Evolutionary conservation across 2,329 filamentous ascomycete genomes (phyloP).

Genomic region (Pseudocercospora eumusae): DNA sequence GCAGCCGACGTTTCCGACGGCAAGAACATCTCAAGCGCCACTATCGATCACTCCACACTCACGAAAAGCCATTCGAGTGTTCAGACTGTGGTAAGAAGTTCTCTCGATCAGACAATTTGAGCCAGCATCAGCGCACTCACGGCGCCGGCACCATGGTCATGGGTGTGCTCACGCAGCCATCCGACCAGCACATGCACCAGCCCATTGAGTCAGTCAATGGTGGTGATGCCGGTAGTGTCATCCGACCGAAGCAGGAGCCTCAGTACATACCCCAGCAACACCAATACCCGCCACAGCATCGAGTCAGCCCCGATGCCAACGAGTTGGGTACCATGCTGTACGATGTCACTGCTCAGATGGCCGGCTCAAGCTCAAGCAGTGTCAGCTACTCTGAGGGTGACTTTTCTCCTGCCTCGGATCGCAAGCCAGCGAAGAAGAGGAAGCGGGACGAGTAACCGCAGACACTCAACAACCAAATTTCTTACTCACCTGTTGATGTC

Average conservation of each 20-base stretch:
- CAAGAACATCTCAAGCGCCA: slow-evolving; percentile 99
- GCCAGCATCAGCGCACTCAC: slow-evolving; percentile 93
- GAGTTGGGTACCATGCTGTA: slow-evolving; percentile 76
- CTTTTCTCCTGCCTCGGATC: slow-evolving; percentile 30
- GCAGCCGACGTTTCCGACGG: slow-evolving; percentile 94
- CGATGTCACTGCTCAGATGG: slow-evolving; percentile 69
- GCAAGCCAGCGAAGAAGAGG: slow-evolving; percentile 44
- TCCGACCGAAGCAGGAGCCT: slow-evolving; percentile 40
- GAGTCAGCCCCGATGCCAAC: slow-evolving; percentile 56
- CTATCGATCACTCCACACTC: slow-evolving; percentile 95
- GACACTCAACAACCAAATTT: background rate
- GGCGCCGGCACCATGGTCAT: slow-evolving; percentile 87
- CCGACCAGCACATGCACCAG: slow-evolving; percentile 33
- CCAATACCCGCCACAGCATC: slow-evolving; percentile 30
- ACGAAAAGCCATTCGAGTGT: slow-evolving; percentile 98
- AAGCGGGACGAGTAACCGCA: slow-evolving; percentile 46
- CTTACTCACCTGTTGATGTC: slow-evolving; percentile 4
- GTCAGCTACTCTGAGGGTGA: slow-evolving; percentile 36
- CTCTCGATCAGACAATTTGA: slow-evolving; percentile 94
- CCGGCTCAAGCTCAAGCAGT: slow-evolving; percentile 55
- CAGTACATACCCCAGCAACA: slow-evolving; percentile 28
- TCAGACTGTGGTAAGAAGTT: slow-evolving; percentile 99
- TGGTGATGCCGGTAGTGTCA: slow-evolving; percentile 39
- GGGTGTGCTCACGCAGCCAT: slow-evolving; percentile 63
- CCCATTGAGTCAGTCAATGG: slow-evolving; percentile 40